Conservation (phyloP, 352 stramenopile genomes). For the Phytophthora sp. region DNA sequence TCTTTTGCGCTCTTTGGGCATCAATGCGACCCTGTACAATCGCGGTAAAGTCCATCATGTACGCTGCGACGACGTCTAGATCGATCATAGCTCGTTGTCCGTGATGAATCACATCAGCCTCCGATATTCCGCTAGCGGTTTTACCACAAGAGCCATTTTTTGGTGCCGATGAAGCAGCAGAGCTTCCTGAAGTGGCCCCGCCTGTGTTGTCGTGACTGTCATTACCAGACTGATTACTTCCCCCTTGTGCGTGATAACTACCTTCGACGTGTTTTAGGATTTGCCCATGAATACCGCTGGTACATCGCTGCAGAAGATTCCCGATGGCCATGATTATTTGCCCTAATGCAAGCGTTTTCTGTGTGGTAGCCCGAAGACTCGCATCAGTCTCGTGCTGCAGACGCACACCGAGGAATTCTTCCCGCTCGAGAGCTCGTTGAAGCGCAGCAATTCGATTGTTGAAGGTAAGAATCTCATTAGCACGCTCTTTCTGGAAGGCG, state of each 20-base stretch:
- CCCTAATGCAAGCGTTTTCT: slow-evolving; percentile 91
- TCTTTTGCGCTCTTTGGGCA: slow-evolving; percentile 75
- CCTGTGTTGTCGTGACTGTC: slow-evolving; percentile 17
- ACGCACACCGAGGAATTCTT: slow-evolving; percentile 70
- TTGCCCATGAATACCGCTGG: slow-evolving; percentile 85
- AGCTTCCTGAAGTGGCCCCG: slow-evolving; percentile 2
- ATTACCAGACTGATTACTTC: slow-evolving; percentile 20
- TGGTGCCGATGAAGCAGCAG: slow-evolving; percentile 10
- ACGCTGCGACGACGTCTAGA: slow-evolving; percentile 92
- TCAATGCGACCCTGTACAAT: slow-evolving; percentile 82
- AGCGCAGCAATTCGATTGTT: slow-evolving; percentile 92
- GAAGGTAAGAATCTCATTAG: slow-evolving; percentile 93
- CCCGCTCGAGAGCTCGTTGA: slow-evolving; percentile 78
- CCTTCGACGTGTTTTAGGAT: slow-evolving; percentile 90
- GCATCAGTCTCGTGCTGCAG: slow-evolving; percentile 91
- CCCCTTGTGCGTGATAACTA: slow-evolving; percentile 17
- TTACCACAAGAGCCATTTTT: not conserved
- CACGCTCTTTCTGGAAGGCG: slow-evolving; percentile 88
- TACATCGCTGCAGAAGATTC: slow-evolving; percentile 84
- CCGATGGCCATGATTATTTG: slow-evolving; percentile 91
- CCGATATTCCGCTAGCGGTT: slow-evolving; percentile 57
- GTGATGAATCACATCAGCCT: slow-evolving; percentile 87
- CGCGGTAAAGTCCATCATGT: slow-evolving; percentile 93
- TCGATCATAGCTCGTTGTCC: slow-evolving; percentile 87
- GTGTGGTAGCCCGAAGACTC: slow-evolving; percentile 85